Evolutionary conservation across 495 filamentous ascomycete genomes (phyloP).

Genomic region (Geopyxis carbonaria): DNA sequence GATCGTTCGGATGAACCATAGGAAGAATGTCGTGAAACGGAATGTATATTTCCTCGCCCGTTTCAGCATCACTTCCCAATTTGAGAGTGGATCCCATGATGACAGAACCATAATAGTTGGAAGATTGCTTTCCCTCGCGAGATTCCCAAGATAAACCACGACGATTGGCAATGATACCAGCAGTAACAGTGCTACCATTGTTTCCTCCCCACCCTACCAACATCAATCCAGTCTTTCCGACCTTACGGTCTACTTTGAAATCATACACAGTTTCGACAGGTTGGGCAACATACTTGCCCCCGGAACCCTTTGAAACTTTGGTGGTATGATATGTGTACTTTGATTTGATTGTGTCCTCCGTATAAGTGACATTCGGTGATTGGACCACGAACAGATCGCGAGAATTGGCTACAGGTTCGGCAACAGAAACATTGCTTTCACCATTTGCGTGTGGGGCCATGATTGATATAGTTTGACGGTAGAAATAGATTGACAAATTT

Average conservation of each 20-base stretch:
- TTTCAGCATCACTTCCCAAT: conserved; percentile 72
- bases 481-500: conserved; percentile 43
- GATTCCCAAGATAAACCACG: conserved; percentile 79
- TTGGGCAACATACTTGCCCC: conserved; percentile 65
- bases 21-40: conserved; percentile 87
- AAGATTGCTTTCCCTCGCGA: conserved; percentile 61
- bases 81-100: conserved; percentile 95
- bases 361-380: conserved; percentile 87
- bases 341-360: conserved; percentile 70
- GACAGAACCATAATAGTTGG: conserved; percentile 97
- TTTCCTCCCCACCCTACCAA: conserved; percentile 97
- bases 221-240: conserved; percentile 92
- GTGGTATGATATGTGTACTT: conserved; percentile 93
- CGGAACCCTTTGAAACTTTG: conserved; percentile 48
- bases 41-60: conserved; percentile 82
- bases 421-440: conserved; percentile 42
- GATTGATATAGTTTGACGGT: conserved; percentile 27
- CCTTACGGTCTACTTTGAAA: conserved; percentile 91
- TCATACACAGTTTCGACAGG: conserved; percentile 84
- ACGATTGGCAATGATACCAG: conserved; percentile 92
- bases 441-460: conserved; percentile 93
- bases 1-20: conserved; percentile 95
- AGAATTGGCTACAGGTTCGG: conserved; percentile 24
- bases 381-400: conserved; percentile 63
- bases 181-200: conserved; percentile 94